phyloP scores from a whole-genome alignment of 345 rosid genomes.

The Geranium brycei region DNA sequence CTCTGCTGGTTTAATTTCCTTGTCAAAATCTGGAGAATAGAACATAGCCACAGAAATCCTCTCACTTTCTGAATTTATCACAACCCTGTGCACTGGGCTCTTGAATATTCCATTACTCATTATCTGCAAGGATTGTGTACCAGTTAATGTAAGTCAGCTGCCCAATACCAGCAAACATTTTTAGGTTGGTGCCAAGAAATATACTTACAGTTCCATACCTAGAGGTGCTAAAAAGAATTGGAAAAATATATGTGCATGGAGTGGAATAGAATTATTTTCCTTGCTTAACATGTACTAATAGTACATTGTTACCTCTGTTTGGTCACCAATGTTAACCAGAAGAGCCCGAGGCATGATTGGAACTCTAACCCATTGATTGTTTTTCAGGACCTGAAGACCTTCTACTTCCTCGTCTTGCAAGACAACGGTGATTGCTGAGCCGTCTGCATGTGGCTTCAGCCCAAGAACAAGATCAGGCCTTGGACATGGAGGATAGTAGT shows the following conservation, averaged over 20 bases:
- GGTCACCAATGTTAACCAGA: constrained; percentile 27
- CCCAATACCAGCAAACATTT: neutral
- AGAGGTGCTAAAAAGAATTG: neutral
- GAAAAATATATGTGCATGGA: neutral
- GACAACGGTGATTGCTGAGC: constrained; percentile 23
- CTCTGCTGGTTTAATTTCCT: constrained; percentile 11
- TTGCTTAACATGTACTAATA: too few relatives aligned
- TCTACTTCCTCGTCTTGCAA: constrained; percentile 26
- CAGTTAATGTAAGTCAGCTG: neutral
- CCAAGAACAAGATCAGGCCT: constrained; percentile 26
- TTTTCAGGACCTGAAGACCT: constrained; percentile 24
- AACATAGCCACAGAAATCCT: constrained; percentile 20
- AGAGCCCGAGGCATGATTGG: constrained; percentile 21
- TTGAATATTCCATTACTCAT: constrained; percentile 33
- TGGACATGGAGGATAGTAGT: constrained; percentile 29
- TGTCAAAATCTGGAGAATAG: constrained; percentile 14
- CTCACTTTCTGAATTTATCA: constrained; percentile 16
- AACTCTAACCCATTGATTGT: constrained; percentile 22
- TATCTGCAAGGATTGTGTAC: constrained; percentile 10
- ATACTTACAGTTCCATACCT: neutral
- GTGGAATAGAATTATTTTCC: too few relatives aligned
- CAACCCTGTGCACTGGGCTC: constrained; percentile 23
- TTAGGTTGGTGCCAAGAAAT: too few relatives aligned
- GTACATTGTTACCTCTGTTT: constrained; percentile 15
- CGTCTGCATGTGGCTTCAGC: constrained; percentile 31